Evolutionary conservation across 2,329 filamentous ascomycete species (phyloP).

Genomic region (Diaporthe citrichinensis): DNA sequence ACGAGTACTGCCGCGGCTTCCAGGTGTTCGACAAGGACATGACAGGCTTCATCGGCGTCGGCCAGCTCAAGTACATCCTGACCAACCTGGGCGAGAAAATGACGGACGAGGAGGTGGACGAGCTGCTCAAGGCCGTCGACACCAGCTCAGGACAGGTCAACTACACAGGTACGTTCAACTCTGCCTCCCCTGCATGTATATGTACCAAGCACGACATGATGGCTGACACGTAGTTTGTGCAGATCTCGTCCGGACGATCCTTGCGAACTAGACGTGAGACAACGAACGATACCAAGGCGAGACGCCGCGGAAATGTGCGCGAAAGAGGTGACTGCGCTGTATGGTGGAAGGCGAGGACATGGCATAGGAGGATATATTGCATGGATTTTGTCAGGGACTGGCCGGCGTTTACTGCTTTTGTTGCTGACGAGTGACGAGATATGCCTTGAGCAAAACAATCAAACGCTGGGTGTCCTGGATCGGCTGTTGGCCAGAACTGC

Average conservation of each 20-base stretch:
- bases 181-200: not conserved
- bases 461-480: conserved; percentile 37
- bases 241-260: conserved; percentile 89
- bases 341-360: conserved; percentile 10
- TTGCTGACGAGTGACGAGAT: conserved; percentile 40
- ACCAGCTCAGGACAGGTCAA: conserved; percentile 97
- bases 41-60: conserved; percentile 97
- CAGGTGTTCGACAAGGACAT: conserved; percentile 99
- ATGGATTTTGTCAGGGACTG: conserved; percentile 39
- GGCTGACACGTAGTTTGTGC: conserved; percentile 18
- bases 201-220: not conserved
- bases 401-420: conserved; percentile 41
- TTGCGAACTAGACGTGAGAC: conserved; percentile 76
- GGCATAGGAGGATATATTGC: conserved; percentile 38
- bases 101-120: conserved; percentile 98
- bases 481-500: conserved; percentile 30
- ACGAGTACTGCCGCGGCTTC: conserved; percentile 98
- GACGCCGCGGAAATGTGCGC: conserved; percentile 20
- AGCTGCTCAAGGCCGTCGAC: conserved; percentile 98
- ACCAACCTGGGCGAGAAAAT: conserved; percentile 99
- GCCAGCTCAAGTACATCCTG: conserved; percentile 97
- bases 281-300: conserved; percentile 34
- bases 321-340: conserved; percentile 7
- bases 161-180: conserved; percentile 81
- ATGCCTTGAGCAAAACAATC: conserved; percentile 24